Percentiles rank a stretch among this genome's conserved stretches.
phyloP scores from a whole-genome alignment of 2,329 filamentous ascomycete genomes.

The Pleurostoma richardsiae region DNA sequence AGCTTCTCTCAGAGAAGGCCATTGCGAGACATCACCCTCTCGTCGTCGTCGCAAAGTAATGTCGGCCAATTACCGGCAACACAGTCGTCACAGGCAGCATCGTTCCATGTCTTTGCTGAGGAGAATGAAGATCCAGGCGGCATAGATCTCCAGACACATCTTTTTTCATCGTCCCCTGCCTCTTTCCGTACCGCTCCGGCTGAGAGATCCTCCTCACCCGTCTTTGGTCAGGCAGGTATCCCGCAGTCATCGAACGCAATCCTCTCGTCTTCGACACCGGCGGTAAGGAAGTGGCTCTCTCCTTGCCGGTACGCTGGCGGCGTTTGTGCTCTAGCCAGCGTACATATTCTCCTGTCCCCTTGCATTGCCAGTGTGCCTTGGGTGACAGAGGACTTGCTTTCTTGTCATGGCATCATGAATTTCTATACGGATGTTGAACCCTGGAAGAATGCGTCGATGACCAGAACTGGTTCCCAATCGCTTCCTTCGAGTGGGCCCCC shows the following conservation, averaged over 20 bases:
- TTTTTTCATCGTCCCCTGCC: too few relatives aligned
- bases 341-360: constrained; percentile 33
- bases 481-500: too few relatives aligned
- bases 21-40: constrained; percentile 6
- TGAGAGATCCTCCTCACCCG: too few relatives aligned
- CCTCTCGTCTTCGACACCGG: too few relatives aligned
- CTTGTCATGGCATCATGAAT: constrained; percentile 32
- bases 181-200: too few relatives aligned
- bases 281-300: background rate
- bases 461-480: too few relatives aligned
- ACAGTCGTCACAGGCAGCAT: too few relatives aligned
- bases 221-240: too few relatives aligned
- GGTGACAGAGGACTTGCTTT: constrained; percentile 31
- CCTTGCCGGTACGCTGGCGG: constrained; percentile 25
- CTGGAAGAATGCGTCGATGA: constrained; percentile 19
- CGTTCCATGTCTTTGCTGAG: too few relatives aligned
- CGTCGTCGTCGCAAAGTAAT: constrained; percentile 3
- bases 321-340: constrained; percentile 30
- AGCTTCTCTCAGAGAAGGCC: background rate
- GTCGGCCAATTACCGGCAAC: background rate
- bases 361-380: constrained; percentile 29
- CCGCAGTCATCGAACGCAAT: too few relatives aligned
- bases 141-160: too few relatives aligned
- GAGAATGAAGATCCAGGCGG: too few relatives aligned
- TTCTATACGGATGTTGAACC: constrained; percentile 25